phyloP scores from a whole-genome alignment of 2,329 filamentous ascomycete species.

The Pseudogymnoascus sp. region DNA sequence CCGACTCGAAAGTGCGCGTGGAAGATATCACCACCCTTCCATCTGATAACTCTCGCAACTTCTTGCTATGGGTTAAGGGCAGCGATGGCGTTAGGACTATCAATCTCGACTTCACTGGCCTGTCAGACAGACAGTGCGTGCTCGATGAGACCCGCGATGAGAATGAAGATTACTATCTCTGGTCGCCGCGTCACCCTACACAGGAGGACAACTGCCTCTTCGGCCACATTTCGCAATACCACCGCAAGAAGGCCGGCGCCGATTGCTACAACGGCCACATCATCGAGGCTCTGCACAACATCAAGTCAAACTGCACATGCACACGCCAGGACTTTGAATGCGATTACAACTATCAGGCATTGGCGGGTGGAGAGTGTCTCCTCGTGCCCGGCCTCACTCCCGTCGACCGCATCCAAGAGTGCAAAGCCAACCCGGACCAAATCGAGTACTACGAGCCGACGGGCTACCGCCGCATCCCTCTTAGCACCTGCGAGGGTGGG shows the following conservation, averaged over 20 bases:
- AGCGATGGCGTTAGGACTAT: slow-evolving; percentile 59
- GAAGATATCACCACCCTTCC: slow-evolving; percentile 80
- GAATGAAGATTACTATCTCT: slow-evolving; percentile 72
- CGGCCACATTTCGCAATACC: slow-evolving; percentile 81
- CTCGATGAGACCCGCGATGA: slow-evolving; percentile 55
- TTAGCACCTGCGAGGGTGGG: slow-evolving; percentile 80
- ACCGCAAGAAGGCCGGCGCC: slow-evolving; percentile 76
- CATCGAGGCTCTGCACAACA: slow-evolving; percentile 64
- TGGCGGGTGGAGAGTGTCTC: slow-evolving; percentile 67
- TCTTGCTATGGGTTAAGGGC: slow-evolving; percentile 76
- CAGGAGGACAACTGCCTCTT: slow-evolving; percentile 80
- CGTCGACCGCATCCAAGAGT: slow-evolving; percentile 52
- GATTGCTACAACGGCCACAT: slow-evolving; percentile 77
- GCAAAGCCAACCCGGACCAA: slow-evolving; percentile 58
- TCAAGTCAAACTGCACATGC: slow-evolving; percentile 72
- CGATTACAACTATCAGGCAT: slow-evolving; percentile 88
- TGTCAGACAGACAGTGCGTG: slow-evolving; percentile 68
- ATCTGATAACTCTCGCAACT: slow-evolving; percentile 84
- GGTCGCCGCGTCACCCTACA: slow-evolving; percentile 79
- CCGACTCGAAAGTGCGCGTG: slow-evolving; percentile 63
- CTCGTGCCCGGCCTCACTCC: slow-evolving; percentile 69
- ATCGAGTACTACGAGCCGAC: slow-evolving; percentile 77
- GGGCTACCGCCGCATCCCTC: slow-evolving; percentile 81
- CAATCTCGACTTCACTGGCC: slow-evolving; percentile 82
- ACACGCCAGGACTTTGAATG: slow-evolving; percentile 87